Percentiles rank a stretch among this genome's conserved stretches.
These are phyloP conservation scores for Apiospora malaysiana DNA, from an alignment of 2,329 filamentous ascomycete species.

Conservation along the genomic window DNA sequence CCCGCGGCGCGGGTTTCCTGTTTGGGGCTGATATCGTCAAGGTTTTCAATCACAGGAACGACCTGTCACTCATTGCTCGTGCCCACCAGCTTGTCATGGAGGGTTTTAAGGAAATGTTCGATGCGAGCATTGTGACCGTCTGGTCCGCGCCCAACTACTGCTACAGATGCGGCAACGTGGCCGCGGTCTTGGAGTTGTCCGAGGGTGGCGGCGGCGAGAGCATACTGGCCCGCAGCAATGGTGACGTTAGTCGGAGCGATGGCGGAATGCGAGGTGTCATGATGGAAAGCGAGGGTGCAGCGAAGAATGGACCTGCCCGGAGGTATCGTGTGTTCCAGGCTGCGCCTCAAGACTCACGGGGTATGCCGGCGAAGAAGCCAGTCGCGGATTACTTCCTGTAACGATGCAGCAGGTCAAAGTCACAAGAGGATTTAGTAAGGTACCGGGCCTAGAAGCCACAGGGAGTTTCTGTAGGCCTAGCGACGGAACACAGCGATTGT, in stretches of 20 bases:
- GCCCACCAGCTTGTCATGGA: constrained; percentile 99
- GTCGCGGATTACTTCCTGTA: constrained; percentile 95
- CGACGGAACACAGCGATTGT: background rate
- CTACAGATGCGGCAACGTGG: constrained; percentile 94
- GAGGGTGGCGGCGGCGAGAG: constrained; percentile 83
- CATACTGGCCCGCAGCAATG: constrained; percentile 72
- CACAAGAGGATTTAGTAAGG: background rate
- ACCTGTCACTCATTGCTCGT: constrained; percentile 87
- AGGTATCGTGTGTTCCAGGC: constrained; percentile 96
- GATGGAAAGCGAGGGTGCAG: constrained; percentile 52
- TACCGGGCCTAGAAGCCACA: background rate
- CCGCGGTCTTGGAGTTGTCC: constrained; percentile 88
- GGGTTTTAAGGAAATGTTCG: constrained; percentile 99
- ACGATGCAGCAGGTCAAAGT: constrained; percentile 24
- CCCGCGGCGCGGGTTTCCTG: constrained; percentile 91
- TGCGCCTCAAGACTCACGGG: constrained; percentile 91
- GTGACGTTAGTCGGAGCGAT: constrained; percentile 66
- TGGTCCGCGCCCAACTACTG: constrained; percentile 98
- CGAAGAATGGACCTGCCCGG: constrained; percentile 75
- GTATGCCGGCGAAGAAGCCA: constrained; percentile 99
- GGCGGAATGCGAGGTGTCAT: constrained; percentile 51
- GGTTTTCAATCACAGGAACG: constrained; percentile 93
- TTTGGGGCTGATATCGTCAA: constrained; percentile 97
- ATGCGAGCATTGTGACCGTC: constrained; percentile 94
- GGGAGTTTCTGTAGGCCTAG: background rate